Percentiles rank a stretch among this genome's conserved stretches.
These are phyloP conservation scores for Ogataea corticis DNA, from an alignment of 805 yeast genomes.

Conservation along the genomic window DNA sequence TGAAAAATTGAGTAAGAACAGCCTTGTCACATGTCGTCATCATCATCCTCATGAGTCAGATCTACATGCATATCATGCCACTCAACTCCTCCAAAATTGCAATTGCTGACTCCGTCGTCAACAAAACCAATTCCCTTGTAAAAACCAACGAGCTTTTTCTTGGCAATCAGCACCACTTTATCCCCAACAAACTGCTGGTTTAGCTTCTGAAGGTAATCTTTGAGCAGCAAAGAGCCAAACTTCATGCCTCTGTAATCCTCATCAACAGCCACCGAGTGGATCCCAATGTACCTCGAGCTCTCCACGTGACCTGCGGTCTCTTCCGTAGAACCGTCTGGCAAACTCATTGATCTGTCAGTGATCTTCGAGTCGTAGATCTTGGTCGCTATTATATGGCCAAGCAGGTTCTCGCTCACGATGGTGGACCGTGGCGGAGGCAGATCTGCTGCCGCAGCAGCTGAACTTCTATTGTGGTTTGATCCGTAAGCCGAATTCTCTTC, in stretches of 20 bases:
- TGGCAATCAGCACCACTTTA: conserved; percentile 71
- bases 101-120: conserved; percentile 63
- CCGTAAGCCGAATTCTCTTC: conserved; percentile 19
- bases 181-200: conserved; percentile 86
- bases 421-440: conserved; percentile 48
- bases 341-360: conserved; percentile 58
- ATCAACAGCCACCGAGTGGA: conserved; percentile 79
- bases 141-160: conserved; percentile 66
- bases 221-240: conserved; percentile 77
- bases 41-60: conserved; percentile 46
- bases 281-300: conserved; percentile 68
- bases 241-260: conserved; percentile 79
- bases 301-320: conserved; percentile 66
- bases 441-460: conserved; percentile 25
- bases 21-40: conserved; percentile 29
- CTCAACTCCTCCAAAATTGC: conserved; percentile 54
- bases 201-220: conserved; percentile 88
- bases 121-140: conserved; percentile 81
- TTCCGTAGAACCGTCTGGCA: conserved; percentile 43
- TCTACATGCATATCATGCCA: conserved; percentile 60
- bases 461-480: conserved; percentile 12
- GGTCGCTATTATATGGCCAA: conserved; percentile 82
- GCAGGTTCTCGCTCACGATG: conserved; percentile 59
- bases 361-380: conserved; percentile 53
- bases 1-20: background rate